A percentile compares a stretch with the other conserved stretches of the same genome.
Evolutionary conservation across 257 asterid genomes (phyloP).

Genomic region (Salvia hispanica): DNA sequence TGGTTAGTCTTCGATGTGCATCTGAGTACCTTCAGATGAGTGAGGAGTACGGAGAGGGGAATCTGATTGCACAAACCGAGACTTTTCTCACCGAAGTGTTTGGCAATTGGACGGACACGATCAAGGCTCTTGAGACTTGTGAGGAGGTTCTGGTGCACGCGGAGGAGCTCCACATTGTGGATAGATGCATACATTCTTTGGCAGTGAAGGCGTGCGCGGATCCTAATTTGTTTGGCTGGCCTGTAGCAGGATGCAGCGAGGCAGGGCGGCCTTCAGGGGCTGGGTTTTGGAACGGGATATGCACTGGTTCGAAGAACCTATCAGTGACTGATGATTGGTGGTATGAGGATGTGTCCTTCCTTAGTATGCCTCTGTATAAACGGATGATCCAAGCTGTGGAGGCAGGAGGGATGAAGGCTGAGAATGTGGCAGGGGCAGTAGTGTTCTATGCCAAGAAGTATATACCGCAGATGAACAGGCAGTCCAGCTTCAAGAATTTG

Average conservation of each 20-base stretch:
- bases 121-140: constrained; percentile 79
- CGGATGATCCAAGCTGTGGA: constrained; percentile 74
- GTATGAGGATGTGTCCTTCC: constrained; percentile 86
- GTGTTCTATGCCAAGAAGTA: constrained; percentile 76
- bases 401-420: constrained; percentile 62
- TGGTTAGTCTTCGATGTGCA: constrained; percentile 77
- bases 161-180: constrained; percentile 71
- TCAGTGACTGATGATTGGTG: constrained; percentile 69
- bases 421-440: constrained; percentile 66
- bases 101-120: constrained; percentile 73
- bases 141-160: constrained; percentile 70
- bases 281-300: constrained; percentile 68
- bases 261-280: constrained; percentile 28
- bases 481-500: constrained; percentile 65
- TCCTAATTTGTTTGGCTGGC: constrained; percentile 60
- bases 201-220: constrained; percentile 78
- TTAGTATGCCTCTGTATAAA: constrained; percentile 61
- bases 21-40: constrained; percentile 82
- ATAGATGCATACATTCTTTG: constrained; percentile 78
- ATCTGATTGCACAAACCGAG: constrained; percentile 68
- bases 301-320: constrained; percentile 28
- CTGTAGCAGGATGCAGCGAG: constrained; percentile 42
- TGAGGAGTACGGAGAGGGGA: constrained; percentile 81
- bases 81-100: constrained; percentile 61
- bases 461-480: constrained; percentile 78